Base-by-base conservation (phyloP, 2,329 filamentous ascomycete species). In the Blumeria hordei region DNA sequence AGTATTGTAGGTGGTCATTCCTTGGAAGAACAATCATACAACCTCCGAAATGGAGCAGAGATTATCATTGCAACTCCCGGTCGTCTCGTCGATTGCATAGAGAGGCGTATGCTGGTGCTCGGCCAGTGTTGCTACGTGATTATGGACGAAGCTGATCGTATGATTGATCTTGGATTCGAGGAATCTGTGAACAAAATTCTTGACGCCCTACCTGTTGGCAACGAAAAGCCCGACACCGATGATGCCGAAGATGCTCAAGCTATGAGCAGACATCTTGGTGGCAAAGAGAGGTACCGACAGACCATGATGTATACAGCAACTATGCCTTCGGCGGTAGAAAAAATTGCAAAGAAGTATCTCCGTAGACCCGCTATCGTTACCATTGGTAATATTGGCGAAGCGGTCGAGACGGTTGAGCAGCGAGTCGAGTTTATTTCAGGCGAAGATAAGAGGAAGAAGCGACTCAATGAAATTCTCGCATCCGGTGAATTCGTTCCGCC, bases 231-330 rank as follows among this genome's bases (percentile, higher is more conserved):
- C 0, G 92, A 98, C 67, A 84, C 78, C 0, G 90, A 96, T 11
- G 86, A 85, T 54, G 92, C 92, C 6, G 92, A 98, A 67, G 78
- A 96, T 64, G 74, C 85, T 0, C 72, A 76, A 56, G 79, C 82
- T n/a, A 96, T 96, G 90, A 82, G 80, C 62, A 76, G 78, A 56
- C 83, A 84, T 62, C 70, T 94, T 1, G 81, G 81, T 54, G 79
- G 79, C 16, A 79, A 80, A 60, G 83, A 88, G 63, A 77, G 84
- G 21, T 96, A 96, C 70, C 76, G 92, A 57, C 90, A 98, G 68
- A 98, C 92, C 0, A 98, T 98, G 92, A 98, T 98, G 92, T 98
- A 96, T 78, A 96, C 92, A 60, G 92, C 92, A 54, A 98, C 92
- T 33, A 98, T 98, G 92, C 88, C 92, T 1, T 71, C 85, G 0